Evolutionary conservation across 371 early-diverging fungal genomes (phyloP), one percentile per base, ranked within the genome.

Genomic region (Parasitella parasitica): DNA sequence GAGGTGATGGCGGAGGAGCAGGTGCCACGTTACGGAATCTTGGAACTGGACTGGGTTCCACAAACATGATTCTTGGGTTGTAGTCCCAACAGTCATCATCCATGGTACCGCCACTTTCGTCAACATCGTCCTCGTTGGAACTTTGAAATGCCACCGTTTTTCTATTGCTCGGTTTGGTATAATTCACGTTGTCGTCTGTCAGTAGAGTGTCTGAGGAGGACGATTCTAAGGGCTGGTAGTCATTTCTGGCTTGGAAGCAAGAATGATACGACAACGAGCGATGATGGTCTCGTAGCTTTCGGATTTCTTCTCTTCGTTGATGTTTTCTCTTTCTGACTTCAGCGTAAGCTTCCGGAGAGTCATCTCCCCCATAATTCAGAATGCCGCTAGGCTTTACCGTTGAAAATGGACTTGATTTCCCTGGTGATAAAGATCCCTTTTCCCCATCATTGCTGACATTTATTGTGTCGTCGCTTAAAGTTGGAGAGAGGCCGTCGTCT

Each of bases 1-100:
- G 73, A 15, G 79, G 79, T 9, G 79, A 75, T 18, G 79, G 70
- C 2, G 79, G 79, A n/a, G 78, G 75, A 3, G 74, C 72, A 11
- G 78, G 78, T 22, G 76, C 68, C 27, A 57, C 73, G 53, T 78
- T 78, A 34, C 79, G 79, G 46, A 78, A 77, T 32, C 77, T 64
- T 48, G 80, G 80, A 18, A 80, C 76, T 37, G 80, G 80, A 57
- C 77, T 77, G 5, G 77, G 70, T 53, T 73, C 75, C 20, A 72
- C 58, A 72, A 80, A 80, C 38, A 72, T 73, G n/a, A 80, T 77
- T 49, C 77, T 62, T 36, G 69, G 72, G 16, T 66, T 59, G 15
- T 49, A 54, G 6, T 36, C 54, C 30, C 46, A 49, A 24, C 54
- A 35, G 26, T 53, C 68, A 41, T 60, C 63, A 30, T 59, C 64